Base-by-base conservation (phyloP, 306 rosid species). In the Lupinus albus region DNA sequence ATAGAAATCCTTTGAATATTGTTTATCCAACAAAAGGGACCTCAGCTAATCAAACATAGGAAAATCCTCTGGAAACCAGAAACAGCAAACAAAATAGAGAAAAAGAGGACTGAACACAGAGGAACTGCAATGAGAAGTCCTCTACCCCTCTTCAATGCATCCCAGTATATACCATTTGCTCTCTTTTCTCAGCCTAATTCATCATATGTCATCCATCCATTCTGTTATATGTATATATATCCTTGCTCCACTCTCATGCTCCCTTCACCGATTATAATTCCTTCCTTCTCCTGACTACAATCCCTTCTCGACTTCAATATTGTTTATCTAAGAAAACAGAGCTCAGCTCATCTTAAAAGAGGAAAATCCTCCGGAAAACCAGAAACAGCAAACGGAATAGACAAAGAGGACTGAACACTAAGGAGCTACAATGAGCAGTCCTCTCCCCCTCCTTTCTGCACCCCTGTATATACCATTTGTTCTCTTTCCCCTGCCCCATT, bases 51-150 rank as follows among this genome's bases (percentile, higher is more conserved):
- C 20, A 54, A 56, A n/a, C 6, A 68, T 15, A 53, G 9, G 46
- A 68, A 44, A 68, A 55, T 55, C 55, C 30, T 68, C 54, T 53
- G 63, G 16, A 25, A 10, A 39, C 44, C 30, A 52, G 63, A 52
- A 20, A 39, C 36, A 42, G 3, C 1, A 1, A 18, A 12, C 7
- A 61, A 61, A 9, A 7, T 41, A 41, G 50, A 47, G 45, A 17
- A 25, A 25, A 21, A 21, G 25, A 12, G 25, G 35, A 47, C 9
- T 14, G 15, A 48, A 17, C 33, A n/a, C 30, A 25, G 11, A 48
- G 11, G 17, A 47, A 18, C 39, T 64, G 57, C 28, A 46, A 47
- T 46, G 39, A 45, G 25, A 3, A 63, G 55, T 46, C 42, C 39
- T 8, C 44, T 39, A 3, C 12, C 44, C 44, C 44, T 39, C 44